Conservation (phyloP, 352 stramenopile genomes). For the Phytophthora europaea region DNA sequence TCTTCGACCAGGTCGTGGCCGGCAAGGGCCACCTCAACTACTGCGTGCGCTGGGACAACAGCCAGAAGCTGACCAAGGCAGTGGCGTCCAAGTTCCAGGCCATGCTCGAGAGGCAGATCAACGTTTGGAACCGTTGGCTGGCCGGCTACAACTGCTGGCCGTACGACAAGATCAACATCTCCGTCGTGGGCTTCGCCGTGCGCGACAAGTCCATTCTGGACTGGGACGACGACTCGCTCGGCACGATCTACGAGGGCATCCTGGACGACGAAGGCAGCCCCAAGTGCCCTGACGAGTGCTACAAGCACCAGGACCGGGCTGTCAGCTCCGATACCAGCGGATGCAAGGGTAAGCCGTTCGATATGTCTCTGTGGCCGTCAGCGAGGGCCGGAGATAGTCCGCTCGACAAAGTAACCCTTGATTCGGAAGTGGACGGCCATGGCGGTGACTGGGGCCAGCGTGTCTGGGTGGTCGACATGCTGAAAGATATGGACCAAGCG, state of each 20-base stretch:
- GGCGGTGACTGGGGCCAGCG: constrained; percentile 37
- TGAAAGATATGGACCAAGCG: constrained; percentile 26
- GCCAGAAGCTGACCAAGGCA: constrained; percentile 35
- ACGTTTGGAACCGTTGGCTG: constrained; percentile 34
- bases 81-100: constrained; percentile 44
- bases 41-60: constrained; percentile 55
- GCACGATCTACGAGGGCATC: constrained; percentile 28
- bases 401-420: background rate
- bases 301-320: constrained; percentile 43
- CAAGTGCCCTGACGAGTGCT: constrained; percentile 39
- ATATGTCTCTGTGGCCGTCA: constrained; percentile 46
- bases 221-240: constrained; percentile 46
- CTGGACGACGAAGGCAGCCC: constrained; percentile 19
- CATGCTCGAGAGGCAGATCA: constrained; percentile 43
- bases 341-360: constrained; percentile 33
- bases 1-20: constrained; percentile 46
- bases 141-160: constrained; percentile 46
- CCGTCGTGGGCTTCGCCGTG: constrained; percentile 46
- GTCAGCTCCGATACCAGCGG: constrained; percentile 34
- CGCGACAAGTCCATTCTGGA: constrained; percentile 35
- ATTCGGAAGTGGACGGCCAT: constrained; percentile 7
- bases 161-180: constrained; percentile 33
- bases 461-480: constrained; percentile 34
- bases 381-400: background rate
- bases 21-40: constrained; percentile 41